Base-by-base conservation (phyloP, 2,329 filamentous ascomycete species). In the Chaetoscypha palmicola region DNA sequence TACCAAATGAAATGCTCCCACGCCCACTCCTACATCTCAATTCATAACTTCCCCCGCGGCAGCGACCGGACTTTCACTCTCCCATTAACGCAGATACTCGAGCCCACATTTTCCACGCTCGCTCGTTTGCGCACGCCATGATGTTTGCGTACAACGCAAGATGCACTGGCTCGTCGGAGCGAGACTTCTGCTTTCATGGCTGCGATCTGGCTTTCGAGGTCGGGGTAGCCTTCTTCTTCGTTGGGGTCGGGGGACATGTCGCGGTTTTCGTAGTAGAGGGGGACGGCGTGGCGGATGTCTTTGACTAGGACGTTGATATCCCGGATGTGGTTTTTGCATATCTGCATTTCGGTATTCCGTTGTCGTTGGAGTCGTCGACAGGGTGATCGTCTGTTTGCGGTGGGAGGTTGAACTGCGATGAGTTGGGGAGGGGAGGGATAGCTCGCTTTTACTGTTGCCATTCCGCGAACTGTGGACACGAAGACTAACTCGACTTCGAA, bases 151-250 rank as follows among this genome's bases (percentile, higher is more conserved):
- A 17, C 20, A 2, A 5, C n/a, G 5, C 24, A 46, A 4, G 53
- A 50, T 10, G 49, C 42, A 24, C 50, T 45, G 14, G 51, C 45
- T 45, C 56, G 47, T 22, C 53, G 31, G 1, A 55, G 38, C 11
- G 42, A 41, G 17, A 55, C 39, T 36, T 51, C 49, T 5, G 46
- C 46, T 31, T 48, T 47, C 32, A 45, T 33, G n/a, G 33, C 32
- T 1, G 21, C 16, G 21, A 36, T 9, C 8, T 28, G 5, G 4
- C 48, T 45, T 12, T 48, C 49, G 31, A 48, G 45, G 16, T 58
- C 54, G 1, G 20, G 34, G 35, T 56, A 58, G 0, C 54, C 56
- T 19, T 58, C 56, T 19, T 58, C 56, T 10, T 53, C 49, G 24
- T 28, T 28, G 24, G 24, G 24, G 12, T 54, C 47, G 3, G 37